phyloP scores from a whole-genome alignment of 768 basidiomycete genomes.

The Suillus decipiens region DNA sequence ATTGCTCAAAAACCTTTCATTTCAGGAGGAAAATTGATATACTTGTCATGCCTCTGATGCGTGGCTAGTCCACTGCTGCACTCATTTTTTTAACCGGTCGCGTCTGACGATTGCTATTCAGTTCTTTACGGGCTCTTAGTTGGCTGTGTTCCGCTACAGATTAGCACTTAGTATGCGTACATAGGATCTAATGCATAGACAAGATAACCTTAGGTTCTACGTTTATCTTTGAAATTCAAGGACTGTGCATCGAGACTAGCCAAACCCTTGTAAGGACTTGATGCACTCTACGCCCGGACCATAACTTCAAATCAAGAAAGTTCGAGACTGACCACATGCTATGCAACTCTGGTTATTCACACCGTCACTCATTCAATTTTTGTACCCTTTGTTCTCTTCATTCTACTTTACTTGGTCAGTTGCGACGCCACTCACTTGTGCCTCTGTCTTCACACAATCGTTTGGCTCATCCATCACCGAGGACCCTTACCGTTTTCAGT shows the following conservation, averaged over 20 bases:
- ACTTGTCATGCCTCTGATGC: constrained; percentile 65
- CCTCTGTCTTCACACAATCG: too few species aligned
- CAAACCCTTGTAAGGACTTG: too few species aligned
- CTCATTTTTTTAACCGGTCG: neutral
- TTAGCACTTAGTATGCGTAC: neutral
- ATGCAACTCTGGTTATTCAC: too few species aligned
- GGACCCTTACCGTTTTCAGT: too few species aligned
- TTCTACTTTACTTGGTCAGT: too few species aligned
- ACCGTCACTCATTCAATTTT: too few species aligned
- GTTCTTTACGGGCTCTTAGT: constrained; percentile 52
- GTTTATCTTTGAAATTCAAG: constrained; percentile 62
- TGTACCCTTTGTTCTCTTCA: too few species aligned
- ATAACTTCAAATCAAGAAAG: too few species aligned
- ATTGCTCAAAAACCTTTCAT: neutral
- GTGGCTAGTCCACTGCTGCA: constrained; percentile 44
- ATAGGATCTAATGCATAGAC: constrained; percentile 68
- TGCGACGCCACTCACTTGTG: too few species aligned
- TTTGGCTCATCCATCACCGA: too few species aligned
- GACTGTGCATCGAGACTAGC: neutral
- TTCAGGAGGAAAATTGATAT: constrained; percentile 56
- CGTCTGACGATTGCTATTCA: constrained; percentile 31
- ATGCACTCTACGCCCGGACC: too few species aligned
- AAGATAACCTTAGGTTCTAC: constrained; percentile 64
- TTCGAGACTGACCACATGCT: too few species aligned
- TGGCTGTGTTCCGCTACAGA: neutral